A percentile compares a stretch with the other conserved stretches of the same genome.
Evolutionary conservation across 768 basidiomycete genomes (phyloP).

Genomic region (Lactifluus volemus): DNA sequence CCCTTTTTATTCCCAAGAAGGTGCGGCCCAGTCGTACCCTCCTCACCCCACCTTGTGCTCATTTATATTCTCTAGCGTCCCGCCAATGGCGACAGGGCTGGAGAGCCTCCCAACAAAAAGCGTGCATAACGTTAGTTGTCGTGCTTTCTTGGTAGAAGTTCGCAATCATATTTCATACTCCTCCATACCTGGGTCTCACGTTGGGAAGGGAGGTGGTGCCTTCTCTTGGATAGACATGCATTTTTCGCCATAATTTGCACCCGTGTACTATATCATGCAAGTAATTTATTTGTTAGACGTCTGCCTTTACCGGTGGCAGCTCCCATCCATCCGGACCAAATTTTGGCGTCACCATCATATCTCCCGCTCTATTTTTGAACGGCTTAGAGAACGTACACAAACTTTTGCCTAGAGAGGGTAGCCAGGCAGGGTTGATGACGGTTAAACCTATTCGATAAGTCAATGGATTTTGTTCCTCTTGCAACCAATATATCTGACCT

Average conservation of each 20-base stretch:
- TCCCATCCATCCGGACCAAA: slow-evolving; percentile 88
- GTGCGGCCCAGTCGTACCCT: not conserved
- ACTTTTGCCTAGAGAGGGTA: slow-evolving; percentile 67
- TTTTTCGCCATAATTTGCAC: not conserved
- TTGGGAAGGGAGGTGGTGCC: not conserved
- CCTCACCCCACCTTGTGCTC: slow-evolving; percentile 16
- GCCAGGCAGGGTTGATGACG: slow-evolving; percentile 80
- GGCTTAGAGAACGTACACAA: slow-evolving; percentile 90
- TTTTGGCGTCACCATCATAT: slow-evolving; percentile 67
- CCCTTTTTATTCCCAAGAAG: slow-evolving; percentile 23
- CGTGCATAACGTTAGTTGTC: not conserved
- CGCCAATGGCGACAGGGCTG: not conserved
- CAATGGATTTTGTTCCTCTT: not conserved
- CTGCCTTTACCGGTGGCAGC: slow-evolving; percentile 54
- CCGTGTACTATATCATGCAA: slow-evolving; percentile 9
- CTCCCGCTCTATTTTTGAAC: slow-evolving; percentile 54
- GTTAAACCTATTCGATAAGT: slow-evolving; percentile 52
- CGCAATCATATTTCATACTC: not conserved
- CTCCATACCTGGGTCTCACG: not conserved
- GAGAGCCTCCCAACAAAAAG: slow-evolving; percentile 11
- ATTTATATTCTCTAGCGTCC: slow-evolving; percentile 8
- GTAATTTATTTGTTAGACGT: slow-evolving; percentile 11
- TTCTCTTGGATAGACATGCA: not conserved
- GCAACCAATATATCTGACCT: slow-evolving; percentile 37
- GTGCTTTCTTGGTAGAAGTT: not conserved